Conservation (phyloP, 2,329 filamentous ascomycete genomes). For the Curvularia lunata region DNA sequence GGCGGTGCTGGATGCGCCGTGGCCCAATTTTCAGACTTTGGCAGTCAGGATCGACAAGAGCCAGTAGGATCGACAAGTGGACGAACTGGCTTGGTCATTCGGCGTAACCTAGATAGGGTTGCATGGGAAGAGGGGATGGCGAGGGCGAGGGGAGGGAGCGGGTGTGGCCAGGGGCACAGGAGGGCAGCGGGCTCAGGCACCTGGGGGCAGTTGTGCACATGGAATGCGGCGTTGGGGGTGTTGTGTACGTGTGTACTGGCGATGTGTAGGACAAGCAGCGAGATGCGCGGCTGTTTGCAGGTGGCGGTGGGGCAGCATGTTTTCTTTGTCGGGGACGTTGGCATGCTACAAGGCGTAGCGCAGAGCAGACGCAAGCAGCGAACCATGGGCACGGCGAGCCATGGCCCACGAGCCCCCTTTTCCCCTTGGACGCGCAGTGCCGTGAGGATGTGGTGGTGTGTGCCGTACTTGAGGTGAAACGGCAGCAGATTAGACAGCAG, state of each 20-base stretch:
- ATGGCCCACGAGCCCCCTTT: background rate
- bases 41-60: slow-evolving; percentile 1
- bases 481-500: slow-evolving; percentile 25
- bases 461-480: slow-evolving; percentile 13
- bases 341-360: slow-evolving; percentile 10
- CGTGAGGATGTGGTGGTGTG: background rate
- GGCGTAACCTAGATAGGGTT: background rate
- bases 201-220: slow-evolving; percentile 11
- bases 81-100: slow-evolving; percentile 1
- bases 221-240: background rate
- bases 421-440: background rate
- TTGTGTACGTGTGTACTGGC: background rate
- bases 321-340: slow-evolving; percentile 11
- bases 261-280: slow-evolving; percentile 5
- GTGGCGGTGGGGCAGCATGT: slow-evolving; percentile 8
- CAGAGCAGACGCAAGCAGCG: background rate
- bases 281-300: slow-evolving; percentile 6
- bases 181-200: too few species aligned
- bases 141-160: background rate
- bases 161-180: too few species aligned
- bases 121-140: background rate
- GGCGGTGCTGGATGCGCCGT: slow-evolving; percentile 3
- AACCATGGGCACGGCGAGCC: background rate
- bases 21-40: slow-evolving; percentile 5
- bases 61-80: slow-evolving; percentile 13